These are phyloP conservation scores for Taxillus chinensis DNA, from an alignment of 164 flowering plant genomes.

Conservation along the genomic window DNA sequence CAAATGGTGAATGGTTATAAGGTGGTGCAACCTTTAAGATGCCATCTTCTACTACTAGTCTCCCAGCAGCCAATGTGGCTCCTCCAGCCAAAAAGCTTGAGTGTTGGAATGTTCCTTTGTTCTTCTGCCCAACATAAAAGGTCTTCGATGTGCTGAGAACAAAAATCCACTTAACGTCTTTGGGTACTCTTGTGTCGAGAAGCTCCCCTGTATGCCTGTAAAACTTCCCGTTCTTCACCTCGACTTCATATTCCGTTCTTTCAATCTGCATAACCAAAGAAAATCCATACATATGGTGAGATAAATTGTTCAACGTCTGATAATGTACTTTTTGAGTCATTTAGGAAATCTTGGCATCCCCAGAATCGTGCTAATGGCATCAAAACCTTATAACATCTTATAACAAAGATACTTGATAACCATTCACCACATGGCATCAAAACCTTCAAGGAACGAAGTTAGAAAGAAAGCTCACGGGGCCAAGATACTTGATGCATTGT, in stretches of 20 bases:
- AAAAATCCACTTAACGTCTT: slow-evolving; percentile 84
- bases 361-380: not conserved
- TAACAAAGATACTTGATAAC: too few species aligned
- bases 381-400: too few species aligned
- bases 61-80: slow-evolving; percentile 88
- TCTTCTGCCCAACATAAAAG: slow-evolving; percentile 73
- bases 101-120: slow-evolving; percentile 84
- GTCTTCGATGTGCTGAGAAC: slow-evolving; percentile 75
- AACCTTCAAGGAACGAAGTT: too few species aligned
- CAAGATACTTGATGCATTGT: slow-evolving; percentile 93
- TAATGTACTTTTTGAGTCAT: not conserved
- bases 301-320: not conserved
- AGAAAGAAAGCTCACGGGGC: slow-evolving; percentile 48
- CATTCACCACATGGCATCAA: too few species aligned
- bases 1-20: not conserved
- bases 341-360: not conserved
- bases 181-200: slow-evolving; percentile 56
- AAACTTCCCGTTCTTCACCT: slow-evolving; percentile 50
- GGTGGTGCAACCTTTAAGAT: slow-evolving; percentile 46
- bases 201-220: slow-evolving; percentile 46
- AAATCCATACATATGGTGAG: not conserved
- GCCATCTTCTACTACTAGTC: slow-evolving; percentile 65
- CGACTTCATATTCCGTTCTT: slow-evolving; percentile 65
- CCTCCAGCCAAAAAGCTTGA: slow-evolving; percentile 99
- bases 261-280: slow-evolving; percentile 43